Evolutionary conservation across 148 eudicot genomes (phyloP).

Genomic region (Persicaria tinctoria): DNA sequence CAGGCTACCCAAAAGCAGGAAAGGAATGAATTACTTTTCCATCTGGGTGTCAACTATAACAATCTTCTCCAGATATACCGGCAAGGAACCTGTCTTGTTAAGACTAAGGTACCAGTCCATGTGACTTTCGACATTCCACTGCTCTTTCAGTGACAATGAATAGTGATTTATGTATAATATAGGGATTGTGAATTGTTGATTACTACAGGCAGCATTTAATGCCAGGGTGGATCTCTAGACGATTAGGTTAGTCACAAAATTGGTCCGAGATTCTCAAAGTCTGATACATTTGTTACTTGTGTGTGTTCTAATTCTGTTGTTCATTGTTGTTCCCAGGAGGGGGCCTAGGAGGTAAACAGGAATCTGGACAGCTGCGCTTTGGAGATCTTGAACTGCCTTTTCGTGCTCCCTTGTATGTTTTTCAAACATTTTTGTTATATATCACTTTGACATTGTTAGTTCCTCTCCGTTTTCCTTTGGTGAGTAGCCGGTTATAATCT

Average conservation of each 20-base stretch:
- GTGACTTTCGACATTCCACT: not conserved
- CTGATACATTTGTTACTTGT: constrained; percentile 3
- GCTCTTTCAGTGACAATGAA: not conserved
- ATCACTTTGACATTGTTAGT: not conserved
- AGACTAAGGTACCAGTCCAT: constrained; percentile 44
- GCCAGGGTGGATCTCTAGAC: constrained; percentile 99
- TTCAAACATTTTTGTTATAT: not conserved
- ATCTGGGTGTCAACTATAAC: constrained; percentile 65
- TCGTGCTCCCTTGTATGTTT: constrained; percentile 89
- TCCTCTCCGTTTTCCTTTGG: not conserved
- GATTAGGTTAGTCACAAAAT: constrained; percentile 58
- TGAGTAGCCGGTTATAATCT: not conserved
- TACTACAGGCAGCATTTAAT: constrained; percentile 85
- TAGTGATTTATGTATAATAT: constrained; percentile 7
- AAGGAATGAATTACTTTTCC: constrained; percentile 73
- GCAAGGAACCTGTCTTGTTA: constrained; percentile 78
- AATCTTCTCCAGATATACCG: constrained; percentile 55
- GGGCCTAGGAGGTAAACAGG: constrained; percentile 94
- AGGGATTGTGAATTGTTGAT: constrained; percentile 57
- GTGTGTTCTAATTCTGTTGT: constrained; percentile 5
- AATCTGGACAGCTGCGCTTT: constrained; percentile 97
- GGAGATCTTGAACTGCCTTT: constrained; percentile 98
- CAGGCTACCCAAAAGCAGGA: constrained; percentile 73
- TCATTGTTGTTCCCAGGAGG: constrained; percentile 47
- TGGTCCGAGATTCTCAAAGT: not conserved